phyloP scores from a whole-genome alignment of 192 early-diverging fungal genomes.

The Chytriomyces confervae region DNA sequence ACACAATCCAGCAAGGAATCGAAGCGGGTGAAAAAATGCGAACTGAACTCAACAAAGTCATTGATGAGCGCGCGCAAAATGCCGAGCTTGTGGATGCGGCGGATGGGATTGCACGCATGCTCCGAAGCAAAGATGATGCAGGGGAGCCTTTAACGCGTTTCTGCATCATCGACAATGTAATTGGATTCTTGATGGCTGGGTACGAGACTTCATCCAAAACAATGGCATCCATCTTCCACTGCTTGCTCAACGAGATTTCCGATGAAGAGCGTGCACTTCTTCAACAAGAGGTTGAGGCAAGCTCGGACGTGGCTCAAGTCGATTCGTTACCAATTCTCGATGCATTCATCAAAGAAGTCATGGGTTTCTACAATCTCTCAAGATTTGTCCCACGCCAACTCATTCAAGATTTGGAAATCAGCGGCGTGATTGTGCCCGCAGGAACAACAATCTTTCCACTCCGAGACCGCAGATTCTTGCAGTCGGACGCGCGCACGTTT shows the following conservation, averaged over 20 bases:
- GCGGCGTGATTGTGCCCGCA: not conserved
- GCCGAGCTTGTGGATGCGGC: too few species aligned
- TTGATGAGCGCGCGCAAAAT: too few species aligned
- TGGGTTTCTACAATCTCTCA: not conserved
- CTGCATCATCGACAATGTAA: too few species aligned
- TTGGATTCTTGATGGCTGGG: not conserved
- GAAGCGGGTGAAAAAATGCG: too few species aligned
- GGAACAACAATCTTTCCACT: not conserved
- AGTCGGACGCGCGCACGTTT: not conserved
- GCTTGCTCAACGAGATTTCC: not conserved
- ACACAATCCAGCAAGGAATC: too few species aligned
- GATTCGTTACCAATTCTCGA: not conserved
- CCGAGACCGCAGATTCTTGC: not conserved
- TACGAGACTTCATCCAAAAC: conserved; percentile 2
- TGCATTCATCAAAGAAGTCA: not conserved
- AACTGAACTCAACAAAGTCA: too few species aligned
- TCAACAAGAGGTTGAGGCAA: not conserved
- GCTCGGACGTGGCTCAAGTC: not conserved
- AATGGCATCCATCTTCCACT: not conserved
- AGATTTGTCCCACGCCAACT: not conserved
- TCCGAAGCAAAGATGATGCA: too few species aligned
- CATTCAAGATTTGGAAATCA: not conserved
- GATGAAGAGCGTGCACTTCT: not conserved
- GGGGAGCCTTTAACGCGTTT: too few species aligned
- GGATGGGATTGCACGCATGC: too few species aligned